Conservation (phyloP, 1,139 yeast species). For the Yamadazyma aaseri region DNA sequence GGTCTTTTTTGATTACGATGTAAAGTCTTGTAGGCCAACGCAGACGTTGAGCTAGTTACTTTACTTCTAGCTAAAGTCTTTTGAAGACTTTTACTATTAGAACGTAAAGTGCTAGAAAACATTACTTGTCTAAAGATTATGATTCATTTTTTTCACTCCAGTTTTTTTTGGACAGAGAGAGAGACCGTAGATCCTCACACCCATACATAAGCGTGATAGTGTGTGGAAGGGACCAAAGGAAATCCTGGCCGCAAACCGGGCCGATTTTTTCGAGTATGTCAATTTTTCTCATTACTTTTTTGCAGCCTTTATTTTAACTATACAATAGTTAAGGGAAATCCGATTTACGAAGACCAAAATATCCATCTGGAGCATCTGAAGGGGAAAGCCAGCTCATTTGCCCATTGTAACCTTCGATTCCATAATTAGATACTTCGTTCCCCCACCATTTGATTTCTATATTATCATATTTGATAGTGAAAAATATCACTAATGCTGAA, state of each 20-base stretch:
- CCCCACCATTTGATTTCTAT: constrained; percentile 61
- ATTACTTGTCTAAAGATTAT: constrained; percentile 4
- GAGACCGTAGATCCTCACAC: not conserved
- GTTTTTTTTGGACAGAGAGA: not conserved
- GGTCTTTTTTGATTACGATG: constrained; percentile 88
- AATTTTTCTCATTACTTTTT: too few relatives aligned
- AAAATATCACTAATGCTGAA: constrained; percentile 54
- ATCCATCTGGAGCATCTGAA: constrained; percentile 40
- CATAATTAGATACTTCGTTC: constrained; percentile 42
- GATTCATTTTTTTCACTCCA: constrained; percentile 4
- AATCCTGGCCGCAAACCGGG: not conserved
- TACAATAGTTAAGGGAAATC: constrained; percentile 40
- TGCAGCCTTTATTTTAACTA: too few relatives aligned
- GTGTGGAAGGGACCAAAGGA: not conserved
- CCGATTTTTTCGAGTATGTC: too few relatives aligned
- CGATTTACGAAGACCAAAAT: constrained; percentile 42
- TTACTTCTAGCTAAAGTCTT: constrained; percentile 12
- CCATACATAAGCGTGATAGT: not conserved
- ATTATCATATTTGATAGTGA: constrained; percentile 49
- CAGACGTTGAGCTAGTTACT: constrained; percentile 73
- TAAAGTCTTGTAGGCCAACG: constrained; percentile 88
- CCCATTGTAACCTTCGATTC: constrained; percentile 40
- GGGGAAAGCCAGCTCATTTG: constrained; percentile 33
- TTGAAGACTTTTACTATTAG: constrained; percentile 1
- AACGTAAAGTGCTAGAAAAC: constrained; percentile 8